Evolutionary conservation across 208 protist genomes (phyloP).

Genomic region (Trypanosoma grayi): DNA sequence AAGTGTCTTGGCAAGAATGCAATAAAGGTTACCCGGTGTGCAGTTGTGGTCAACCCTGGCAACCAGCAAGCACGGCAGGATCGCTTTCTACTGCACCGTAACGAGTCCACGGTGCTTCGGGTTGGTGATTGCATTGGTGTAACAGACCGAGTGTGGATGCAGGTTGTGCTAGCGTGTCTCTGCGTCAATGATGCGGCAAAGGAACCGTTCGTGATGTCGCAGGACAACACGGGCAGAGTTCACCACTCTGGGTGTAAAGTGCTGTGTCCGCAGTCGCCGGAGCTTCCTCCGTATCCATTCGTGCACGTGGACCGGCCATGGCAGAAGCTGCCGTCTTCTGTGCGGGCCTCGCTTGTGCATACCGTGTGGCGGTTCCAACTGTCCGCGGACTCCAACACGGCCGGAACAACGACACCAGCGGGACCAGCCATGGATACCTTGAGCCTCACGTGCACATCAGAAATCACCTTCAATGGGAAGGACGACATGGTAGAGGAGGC

Average conservation of each 20-base stretch:
- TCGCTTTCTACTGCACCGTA: neutral
- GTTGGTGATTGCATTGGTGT: conserved; percentile 23
- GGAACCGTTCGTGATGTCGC: conserved; percentile 1
- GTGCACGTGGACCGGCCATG: conserved; percentile 6
- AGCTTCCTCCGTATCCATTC: conserved; percentile 4
- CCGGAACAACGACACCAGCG: no score
- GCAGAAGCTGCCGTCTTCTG: neutral
- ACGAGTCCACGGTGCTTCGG: conserved; percentile 13
- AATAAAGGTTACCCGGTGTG: neutral
- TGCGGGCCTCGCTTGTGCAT: neutral
- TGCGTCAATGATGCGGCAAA: neutral
- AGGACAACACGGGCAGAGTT: neutral
- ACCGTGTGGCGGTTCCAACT: conserved; percentile 3
- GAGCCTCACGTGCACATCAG: neutral
- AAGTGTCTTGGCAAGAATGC: conserved; percentile 23
- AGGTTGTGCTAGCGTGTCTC: conserved; percentile 14
- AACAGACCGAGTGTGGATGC: conserved; percentile 10
- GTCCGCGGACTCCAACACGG: neutral
- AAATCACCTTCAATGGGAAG: neutral
- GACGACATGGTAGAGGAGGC: neutral
- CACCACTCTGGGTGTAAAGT: neutral
- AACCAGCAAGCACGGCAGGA: neutral
- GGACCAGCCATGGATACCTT: no score
- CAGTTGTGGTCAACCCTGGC: neutral
- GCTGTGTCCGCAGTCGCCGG: neutral